Base-by-base conservation (phyloP, 2,329 filamentous ascomycete genomes). In the Verticillium longisporum region DNA sequence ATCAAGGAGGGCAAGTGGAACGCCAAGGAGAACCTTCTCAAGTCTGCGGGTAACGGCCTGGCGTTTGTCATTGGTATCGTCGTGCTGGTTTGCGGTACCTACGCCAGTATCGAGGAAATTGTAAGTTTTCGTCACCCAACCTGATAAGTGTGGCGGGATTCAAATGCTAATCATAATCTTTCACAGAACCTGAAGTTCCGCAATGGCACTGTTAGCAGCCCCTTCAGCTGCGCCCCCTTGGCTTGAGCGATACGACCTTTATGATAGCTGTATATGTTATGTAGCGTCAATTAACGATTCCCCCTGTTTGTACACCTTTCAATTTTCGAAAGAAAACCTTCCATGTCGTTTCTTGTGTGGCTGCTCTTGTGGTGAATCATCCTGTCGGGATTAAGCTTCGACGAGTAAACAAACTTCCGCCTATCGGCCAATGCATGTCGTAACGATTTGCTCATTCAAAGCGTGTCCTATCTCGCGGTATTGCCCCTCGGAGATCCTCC, bases 81-180 rank as follows among this genome's bases (percentile, higher is more conserved):
- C 53, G 69, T 72, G 5, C 69, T 74, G 1, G 69, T 72, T 4
- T 68, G 69, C 37, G 72, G 72, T 59, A 74, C 72, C 13, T 74
- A 74, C 34, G 68, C 72, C 54, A 71, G 62, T 10, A 64, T 64
- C 15, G 63, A 60, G 13, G 63, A 64, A 57, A 64, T 64, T 56
- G 61, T 64, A 37, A 64, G 63, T 63, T 34, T 13, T 6, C 26
- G 26, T 5, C 26, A 31, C 26, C 26, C 14, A 31, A 14, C 6
- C 37, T 32, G 11, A 14, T 9, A 2, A 31, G 26, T 31, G 26
- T 31, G 26, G 5, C 15, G 54, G 26, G 26, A 31, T 31, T 10
- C 11, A 45, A 45, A 15, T 21, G 34, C 36, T 63, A 62, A 41
- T 34, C 5, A 21, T 21, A 32, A 32, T 15, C 5, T 15, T 15